A percentile compares a stretch with the other conserved stretches of the same genome.
phyloP scores from a whole-genome alignment of 75 land plant genomes.

The Cunninghamia lanceolata region DNA sequence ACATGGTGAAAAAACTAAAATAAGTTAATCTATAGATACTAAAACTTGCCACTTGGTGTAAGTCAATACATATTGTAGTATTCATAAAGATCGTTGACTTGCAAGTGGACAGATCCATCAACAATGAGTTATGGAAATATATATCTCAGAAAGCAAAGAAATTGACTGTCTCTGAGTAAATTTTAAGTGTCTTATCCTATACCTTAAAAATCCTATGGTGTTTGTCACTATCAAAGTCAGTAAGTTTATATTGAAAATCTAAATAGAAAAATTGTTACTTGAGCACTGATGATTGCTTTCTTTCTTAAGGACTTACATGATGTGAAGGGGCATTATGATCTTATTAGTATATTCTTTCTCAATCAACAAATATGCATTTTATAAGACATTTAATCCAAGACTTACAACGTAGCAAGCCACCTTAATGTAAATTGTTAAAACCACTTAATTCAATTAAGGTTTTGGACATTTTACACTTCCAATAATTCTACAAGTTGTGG shows the following conservation, averaged over 20 bases:
- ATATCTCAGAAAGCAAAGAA: no score
- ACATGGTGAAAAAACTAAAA: no score
- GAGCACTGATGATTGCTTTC: background rate
- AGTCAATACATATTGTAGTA: no score
- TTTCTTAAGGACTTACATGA: background rate
- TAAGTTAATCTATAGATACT: no score
- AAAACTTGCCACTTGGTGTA: no score
- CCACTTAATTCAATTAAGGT: background rate
- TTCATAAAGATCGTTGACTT: no score
- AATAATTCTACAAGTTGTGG: conserved; percentile 81
- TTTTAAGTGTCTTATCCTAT: background rate
- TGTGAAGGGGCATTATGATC: background rate
- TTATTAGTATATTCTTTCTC: background rate
- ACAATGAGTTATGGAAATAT: no score
- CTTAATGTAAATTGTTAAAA: background rate
- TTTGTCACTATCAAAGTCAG: no score
- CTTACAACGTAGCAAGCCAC: background rate
- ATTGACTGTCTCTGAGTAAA: background rate
- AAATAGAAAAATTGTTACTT: no score
- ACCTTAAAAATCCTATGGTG: no score
- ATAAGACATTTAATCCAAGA: background rate
- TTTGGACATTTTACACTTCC: conserved; percentile 52
- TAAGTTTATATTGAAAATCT: no score
- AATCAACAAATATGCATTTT: background rate
- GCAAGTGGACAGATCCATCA: no score